Evolutionary conservation across 106 monocot species (phyloP), one percentile per base, ranked within the genome.

Genomic region (Ottelia alismoides): DNA sequence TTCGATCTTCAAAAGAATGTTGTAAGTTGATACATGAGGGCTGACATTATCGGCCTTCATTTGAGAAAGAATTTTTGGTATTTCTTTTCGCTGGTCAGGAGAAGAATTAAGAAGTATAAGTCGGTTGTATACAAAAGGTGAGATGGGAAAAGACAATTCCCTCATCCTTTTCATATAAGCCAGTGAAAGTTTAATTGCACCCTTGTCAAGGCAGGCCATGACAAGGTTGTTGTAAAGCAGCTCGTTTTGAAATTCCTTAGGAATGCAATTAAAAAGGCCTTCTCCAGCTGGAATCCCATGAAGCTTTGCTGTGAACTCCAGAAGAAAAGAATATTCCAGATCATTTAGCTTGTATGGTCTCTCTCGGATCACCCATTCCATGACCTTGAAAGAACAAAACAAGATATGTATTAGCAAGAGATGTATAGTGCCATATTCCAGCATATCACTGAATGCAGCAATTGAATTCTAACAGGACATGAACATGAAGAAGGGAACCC

Each of bases 151-250:
- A 1, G 29, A 47, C 25, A 89, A 60, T 60, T 82, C 85, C 35
- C 96, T 76, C 96, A 98, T 89, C 55, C 69, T 85, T 60, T 79
- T 79, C 89, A 89, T 89, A 68, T 89, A 98, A 31, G 55, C 82
- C 12, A 79, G 73, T 30, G 96, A 73, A 57, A 78, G 76, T 67
- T 68, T 76, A 56, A 98, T 72, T 27, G 70, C 56, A 60, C 82
- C 76, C 40, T 79, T 70, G 53, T 98, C 89, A 28, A 98, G 56
- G 56, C 89, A 85, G 9, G 85, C 69, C 70, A 98, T 85, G 47
- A 89, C 82, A 22, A 98, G 77, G 56, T 85, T 89, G 72, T 98
- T 98, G 74, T 98, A 98, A 1, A 98, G 85, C 69, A 98, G 55
- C 51, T 85, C 85, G 14, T 85, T 85, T 45, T 86, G 89, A 57